A percentile compares a stretch with the other conserved stretches of the same genome.
Evolutionary conservation across 495 filamentous ascomycete genomes (phyloP).

Genomic region (Glutinoglossum americanum): DNA sequence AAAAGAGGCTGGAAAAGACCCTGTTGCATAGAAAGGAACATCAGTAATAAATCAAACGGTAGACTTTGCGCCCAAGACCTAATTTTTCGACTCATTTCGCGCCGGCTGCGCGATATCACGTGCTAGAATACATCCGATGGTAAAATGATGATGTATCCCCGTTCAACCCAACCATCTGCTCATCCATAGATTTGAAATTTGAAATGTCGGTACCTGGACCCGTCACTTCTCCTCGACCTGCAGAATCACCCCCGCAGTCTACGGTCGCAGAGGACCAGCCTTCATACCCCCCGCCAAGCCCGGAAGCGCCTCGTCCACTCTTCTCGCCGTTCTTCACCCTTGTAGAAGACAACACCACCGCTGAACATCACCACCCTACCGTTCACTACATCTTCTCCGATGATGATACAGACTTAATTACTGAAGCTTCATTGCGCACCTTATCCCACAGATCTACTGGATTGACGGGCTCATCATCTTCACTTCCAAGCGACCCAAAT

Average conservation of each 20-base stretch:
- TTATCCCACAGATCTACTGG: slow-evolving; percentile 8
- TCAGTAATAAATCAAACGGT: too few species aligned
- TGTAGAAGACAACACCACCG: slow-evolving; percentile 31
- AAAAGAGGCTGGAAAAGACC: too few species aligned
- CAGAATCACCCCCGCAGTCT: not conserved
- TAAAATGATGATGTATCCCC: not conserved
- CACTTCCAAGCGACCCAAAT: not conserved
- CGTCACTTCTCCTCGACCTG: not conserved
- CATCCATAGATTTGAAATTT: not conserved
- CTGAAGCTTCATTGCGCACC: slow-evolving; percentile 26
- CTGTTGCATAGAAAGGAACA: not conserved
- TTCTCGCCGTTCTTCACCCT: slow-evolving; percentile 49
- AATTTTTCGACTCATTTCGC: too few species aligned
- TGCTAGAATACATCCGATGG: slow-evolving; percentile 6
- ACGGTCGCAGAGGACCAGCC: not conserved
- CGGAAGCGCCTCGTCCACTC: slow-evolving; percentile 14
- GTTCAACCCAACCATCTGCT: not conserved
- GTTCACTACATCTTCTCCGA: slow-evolving; percentile 84
- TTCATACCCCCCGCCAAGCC: slow-evolving; percentile 11
- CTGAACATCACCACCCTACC: slow-evolving; percentile 47
- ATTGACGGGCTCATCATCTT: not conserved
- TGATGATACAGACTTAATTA: slow-evolving; percentile 45
- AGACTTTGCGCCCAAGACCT: too few species aligned
- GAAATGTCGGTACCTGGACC: not conserved
- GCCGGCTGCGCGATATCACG: not conserved